Percentiles rank a stretch among this genome's conserved stretches.
Conservation (phyloP, 805 yeast species). For the Nakazawaea sp. region DNA sequence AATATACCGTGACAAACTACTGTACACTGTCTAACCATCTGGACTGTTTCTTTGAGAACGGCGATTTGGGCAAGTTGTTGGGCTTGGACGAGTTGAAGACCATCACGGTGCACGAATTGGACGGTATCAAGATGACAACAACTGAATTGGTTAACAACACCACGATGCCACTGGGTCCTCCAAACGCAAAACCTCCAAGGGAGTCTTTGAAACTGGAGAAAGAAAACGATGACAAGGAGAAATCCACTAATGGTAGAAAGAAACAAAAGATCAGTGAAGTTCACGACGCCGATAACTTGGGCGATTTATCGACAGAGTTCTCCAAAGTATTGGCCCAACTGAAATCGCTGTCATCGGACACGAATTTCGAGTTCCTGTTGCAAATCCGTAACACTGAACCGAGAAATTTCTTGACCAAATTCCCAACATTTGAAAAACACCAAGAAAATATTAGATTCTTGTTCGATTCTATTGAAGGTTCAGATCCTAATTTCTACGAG, state of each 20-base stretch:
- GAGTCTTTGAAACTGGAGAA: no score
- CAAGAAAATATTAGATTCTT: background rate
- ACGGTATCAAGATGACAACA: slow-evolving; percentile 2
- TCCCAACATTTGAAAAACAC: slow-evolving; percentile 6
- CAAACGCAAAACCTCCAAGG: background rate
- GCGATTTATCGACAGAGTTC: background rate
- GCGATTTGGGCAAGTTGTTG: slow-evolving; percentile 4
- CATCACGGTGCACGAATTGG: slow-evolving; percentile 2
- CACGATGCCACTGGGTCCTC: background rate
- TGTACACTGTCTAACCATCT: slow-evolving; percentile 5
- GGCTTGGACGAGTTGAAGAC: slow-evolving; percentile 5
- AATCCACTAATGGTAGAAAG: background rate
- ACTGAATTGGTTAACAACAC: slow-evolving; percentile 7
- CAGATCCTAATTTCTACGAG: slow-evolving; percentile 2
- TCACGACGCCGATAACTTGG: background rate
- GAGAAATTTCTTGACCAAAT: slow-evolving; percentile 4
- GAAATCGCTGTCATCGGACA: no score
- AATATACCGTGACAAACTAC: slow-evolving; percentile 1
- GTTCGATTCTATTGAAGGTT: background rate
- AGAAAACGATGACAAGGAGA: no score
- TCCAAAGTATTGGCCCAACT: slow-evolving; percentile 1
- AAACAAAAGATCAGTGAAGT: background rate
- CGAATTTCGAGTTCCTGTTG: no score
- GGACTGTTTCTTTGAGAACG: slow-evolving; percentile 6
- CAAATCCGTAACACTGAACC: slow-evolving; percentile 3